Evolutionary conservation across 495 filamentous ascomycete genomes (phyloP).

Genomic region (Hyaloscypha hepaticicola): DNA sequence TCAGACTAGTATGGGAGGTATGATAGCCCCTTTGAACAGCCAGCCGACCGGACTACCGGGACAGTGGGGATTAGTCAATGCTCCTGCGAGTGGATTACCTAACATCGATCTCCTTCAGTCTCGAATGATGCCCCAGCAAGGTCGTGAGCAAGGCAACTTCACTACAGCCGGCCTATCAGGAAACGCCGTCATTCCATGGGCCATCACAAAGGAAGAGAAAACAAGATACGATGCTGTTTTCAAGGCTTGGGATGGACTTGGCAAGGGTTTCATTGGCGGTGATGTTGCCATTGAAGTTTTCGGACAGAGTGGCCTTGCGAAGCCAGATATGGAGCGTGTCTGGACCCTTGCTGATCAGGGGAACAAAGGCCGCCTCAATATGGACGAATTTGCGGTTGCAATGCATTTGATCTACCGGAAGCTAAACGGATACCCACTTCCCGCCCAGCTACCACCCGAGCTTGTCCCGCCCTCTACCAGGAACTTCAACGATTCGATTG

Average conservation of each 20-base stretch:
- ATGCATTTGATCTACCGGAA: slow-evolving; percentile 99
- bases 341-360: slow-evolving; percentile 95
- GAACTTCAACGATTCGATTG: slow-evolving; percentile 88
- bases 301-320: slow-evolving; percentile 90
- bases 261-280: slow-evolving; percentile 89
- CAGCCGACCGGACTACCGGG: slow-evolving; percentile 97
- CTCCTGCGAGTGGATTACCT: slow-evolving; percentile 82
- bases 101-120: slow-evolving; percentile 92
- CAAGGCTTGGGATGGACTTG: slow-evolving; percentile 93
- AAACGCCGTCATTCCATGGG: slow-evolving; percentile 96
- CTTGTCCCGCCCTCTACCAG: slow-evolving; percentile 95
- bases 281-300: slow-evolving; percentile 97
- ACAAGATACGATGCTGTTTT: slow-evolving; percentile 95
- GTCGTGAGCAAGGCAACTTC: slow-evolving; percentile 81
- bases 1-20: slow-evolving; percentile 50
- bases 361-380: slow-evolving; percentile 89
- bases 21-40: slow-evolving; percentile 67
- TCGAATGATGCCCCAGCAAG: slow-evolving; percentile 97
- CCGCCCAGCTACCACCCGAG: slow-evolving; percentile 88
- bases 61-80: slow-evolving; percentile 97
- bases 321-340: slow-evolving; percentile 82
- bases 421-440: slow-evolving; percentile 91
- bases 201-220: slow-evolving; percentile 98
- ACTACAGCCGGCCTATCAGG: slow-evolving; percentile 86
- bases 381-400: slow-evolving; percentile 97